Percentiles rank a stretch among this genome's conserved stretches.
phyloP scores from a whole-genome alignment of 1,139 yeast genomes.

The Wickerhamomyces sp. region DNA sequence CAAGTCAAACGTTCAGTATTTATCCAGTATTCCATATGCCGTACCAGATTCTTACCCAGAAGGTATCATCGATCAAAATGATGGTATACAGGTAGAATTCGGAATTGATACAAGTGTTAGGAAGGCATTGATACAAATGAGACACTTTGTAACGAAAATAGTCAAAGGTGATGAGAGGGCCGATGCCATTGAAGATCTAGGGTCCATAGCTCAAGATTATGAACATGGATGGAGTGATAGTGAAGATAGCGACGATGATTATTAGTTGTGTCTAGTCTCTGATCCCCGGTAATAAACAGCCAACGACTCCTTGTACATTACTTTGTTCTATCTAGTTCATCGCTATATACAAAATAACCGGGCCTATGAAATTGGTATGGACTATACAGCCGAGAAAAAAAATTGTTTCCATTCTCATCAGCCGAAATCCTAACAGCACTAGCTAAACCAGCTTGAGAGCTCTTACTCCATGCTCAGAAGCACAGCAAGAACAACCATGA shows the following conservation, averaged over 20 bases:
- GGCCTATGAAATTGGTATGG: no score
- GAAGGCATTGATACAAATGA: slow-evolving; percentile 42
- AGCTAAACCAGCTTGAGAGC: no score
- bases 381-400: no score
- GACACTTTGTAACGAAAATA: slow-evolving; percentile 37
- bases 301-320: no score
- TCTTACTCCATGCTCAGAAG: background rate
- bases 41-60: slow-evolving; percentile 30
- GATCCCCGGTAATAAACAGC: no score
- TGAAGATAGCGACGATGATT: slow-evolving; percentile 25
- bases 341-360: background rate
- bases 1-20: slow-evolving; percentile 5
- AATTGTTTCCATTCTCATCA: no score
- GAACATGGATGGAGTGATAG: slow-evolving; percentile 51
- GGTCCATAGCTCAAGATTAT: slow-evolving; percentile 46
- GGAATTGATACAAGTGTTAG: slow-evolving; percentile 44
- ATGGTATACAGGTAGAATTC: slow-evolving; percentile 31
- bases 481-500: slow-evolving; percentile 10
- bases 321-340: background rate
- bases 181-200: slow-evolving; percentile 56
- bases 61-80: slow-evolving; percentile 13
- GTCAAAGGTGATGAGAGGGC: slow-evolving; percentile 60
- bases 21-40: slow-evolving; percentile 13
- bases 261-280: background rate
- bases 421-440: no score